phyloP scores from a whole-genome alignment of 2,329 filamentous ascomycete genomes.

The Alternaria dauci region DNA sequence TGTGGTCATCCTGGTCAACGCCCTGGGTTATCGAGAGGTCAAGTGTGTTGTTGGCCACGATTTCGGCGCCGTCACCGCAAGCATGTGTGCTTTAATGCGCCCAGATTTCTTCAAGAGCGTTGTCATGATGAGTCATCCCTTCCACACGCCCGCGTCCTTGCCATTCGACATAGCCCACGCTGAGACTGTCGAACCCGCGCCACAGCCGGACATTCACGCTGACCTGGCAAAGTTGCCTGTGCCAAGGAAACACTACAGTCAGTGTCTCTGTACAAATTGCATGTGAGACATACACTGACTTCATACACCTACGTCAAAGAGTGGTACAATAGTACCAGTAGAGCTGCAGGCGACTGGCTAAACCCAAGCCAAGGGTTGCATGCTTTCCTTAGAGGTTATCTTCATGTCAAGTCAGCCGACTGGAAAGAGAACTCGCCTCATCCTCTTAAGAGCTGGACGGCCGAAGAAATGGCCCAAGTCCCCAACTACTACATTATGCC shows the following conservation, averaged over 20 bases:
- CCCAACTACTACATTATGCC: conserved; percentile 76
- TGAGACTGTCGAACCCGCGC: conserved; percentile 27
- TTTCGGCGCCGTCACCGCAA: conserved; percentile 69
- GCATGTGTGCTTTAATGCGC: conserved; percentile 67
- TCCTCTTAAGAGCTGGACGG: conserved; percentile 64
- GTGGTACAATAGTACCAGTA: conserved; percentile 66
- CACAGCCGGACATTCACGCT: conserved; percentile 60
- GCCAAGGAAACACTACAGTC: conserved; percentile 71
- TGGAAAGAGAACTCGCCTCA: conserved; percentile 65
- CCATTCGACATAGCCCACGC: conserved; percentile 57
- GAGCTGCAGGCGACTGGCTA: conserved; percentile 60
- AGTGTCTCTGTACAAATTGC: no score
- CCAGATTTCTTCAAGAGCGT: conserved; percentile 71
- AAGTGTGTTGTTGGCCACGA: conserved; percentile 71
- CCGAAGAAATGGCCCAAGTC: conserved; percentile 65
- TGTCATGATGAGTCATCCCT: conserved; percentile 71
- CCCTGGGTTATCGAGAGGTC: conserved; percentile 66
- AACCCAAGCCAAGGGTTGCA: conserved; percentile 62
- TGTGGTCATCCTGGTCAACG: conserved; percentile 67
- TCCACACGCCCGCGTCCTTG: conserved; percentile 62
- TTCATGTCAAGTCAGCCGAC: conserved; percentile 72
- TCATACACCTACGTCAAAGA: conserved; percentile 34
- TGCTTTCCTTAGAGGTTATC: conserved; percentile 71
- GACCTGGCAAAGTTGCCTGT: conserved; percentile 63
- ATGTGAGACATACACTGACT: no score